Evolutionary conservation across 2,329 filamentous ascomycete genomes (phyloP).

Genomic region (Fusarium brevicatenulatum): DNA sequence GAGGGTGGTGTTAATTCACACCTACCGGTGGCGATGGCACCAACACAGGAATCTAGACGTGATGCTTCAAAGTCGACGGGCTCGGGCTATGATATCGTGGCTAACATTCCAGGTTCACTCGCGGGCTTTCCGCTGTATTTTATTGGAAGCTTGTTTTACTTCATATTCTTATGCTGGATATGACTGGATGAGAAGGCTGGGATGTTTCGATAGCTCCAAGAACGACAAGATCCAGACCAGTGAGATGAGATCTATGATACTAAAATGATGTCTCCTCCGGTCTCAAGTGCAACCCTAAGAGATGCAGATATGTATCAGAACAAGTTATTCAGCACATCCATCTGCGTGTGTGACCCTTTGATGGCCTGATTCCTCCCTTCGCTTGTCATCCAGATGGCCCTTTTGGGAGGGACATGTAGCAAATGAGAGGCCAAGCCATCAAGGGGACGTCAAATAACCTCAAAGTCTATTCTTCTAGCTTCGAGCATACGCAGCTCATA

Average conservation of each 20-base stretch:
- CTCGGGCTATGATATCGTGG: neutral
- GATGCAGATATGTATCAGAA: conserved; percentile 12
- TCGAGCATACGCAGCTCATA: neutral
- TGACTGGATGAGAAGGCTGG: neutral
- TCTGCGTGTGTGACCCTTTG: conserved; percentile 27
- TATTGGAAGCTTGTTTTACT: conserved; percentile 4
- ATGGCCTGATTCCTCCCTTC: conserved; percentile 27
- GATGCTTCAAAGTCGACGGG: conserved; percentile 1
- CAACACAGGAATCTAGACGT: neutral
- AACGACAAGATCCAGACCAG: conserved; percentile 13
- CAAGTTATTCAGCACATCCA: conserved; percentile 16
- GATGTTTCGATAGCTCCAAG: neutral
- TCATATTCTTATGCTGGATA: neutral
- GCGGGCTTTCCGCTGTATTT: neutral
- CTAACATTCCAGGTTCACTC: neutral
- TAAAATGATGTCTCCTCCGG: neutral
- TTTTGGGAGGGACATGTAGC: conserved; percentile 16
- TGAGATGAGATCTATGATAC: conserved; percentile 37
- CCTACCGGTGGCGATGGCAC: conserved; percentile 2
- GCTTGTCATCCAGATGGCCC: conserved; percentile 13
- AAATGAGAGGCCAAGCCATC: conserved; percentile 13
- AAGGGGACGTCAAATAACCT: conserved; percentile 25
- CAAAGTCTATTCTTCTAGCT: conserved; percentile 31
- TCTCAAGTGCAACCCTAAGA: conserved; percentile 22
- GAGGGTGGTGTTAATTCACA: conserved; percentile 9